These are phyloP conservation scores for Leptographium procerum DNA, from an alignment of 2,329 filamentous ascomycete genomes.

Conservation along the genomic window DNA sequence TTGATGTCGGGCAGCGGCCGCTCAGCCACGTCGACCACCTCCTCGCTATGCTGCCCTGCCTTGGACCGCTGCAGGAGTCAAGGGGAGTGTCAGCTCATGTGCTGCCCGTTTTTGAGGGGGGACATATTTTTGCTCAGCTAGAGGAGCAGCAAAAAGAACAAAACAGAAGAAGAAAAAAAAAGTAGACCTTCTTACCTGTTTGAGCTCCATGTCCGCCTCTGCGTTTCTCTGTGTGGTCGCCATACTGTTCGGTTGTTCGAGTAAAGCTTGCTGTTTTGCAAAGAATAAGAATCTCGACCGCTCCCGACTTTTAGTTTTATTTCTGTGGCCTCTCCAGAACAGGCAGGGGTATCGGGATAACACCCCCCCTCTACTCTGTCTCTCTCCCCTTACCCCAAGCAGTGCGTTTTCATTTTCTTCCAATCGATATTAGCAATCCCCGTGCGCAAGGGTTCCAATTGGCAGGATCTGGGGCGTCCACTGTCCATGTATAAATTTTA, in stretches of 20 bases:
- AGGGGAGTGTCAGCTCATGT: not conserved
- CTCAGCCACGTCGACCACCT: not conserved
- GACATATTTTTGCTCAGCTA: too few species aligned
- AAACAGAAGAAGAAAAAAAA: too few species aligned
- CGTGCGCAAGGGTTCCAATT: not conserved
- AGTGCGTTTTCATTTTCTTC: not conserved
- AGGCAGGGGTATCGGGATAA: not conserved
- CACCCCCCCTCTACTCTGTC: not conserved
- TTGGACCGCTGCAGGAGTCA: not conserved
- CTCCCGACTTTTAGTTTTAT: not conserved
- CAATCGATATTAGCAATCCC: not conserved
- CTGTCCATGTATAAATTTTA: not conserved
- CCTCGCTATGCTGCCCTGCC: not conserved
- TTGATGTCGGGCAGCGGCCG: conserved; percentile 55
- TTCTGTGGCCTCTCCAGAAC: not conserved
- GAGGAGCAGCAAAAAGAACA: too few species aligned
- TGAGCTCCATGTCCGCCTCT: not conserved
- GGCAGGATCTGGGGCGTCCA: not conserved
- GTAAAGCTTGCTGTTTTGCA: not conserved
- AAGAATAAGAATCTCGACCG: not conserved
- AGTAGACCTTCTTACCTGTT: not conserved
- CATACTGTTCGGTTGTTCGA: not conserved
- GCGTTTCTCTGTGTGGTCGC: not conserved
- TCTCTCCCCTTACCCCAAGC: not conserved
- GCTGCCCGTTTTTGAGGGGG: too few species aligned